Evolutionary conservation across 345 rosid genomes (phyloP).

Genomic region (Hibiscus syriacus): DNA sequence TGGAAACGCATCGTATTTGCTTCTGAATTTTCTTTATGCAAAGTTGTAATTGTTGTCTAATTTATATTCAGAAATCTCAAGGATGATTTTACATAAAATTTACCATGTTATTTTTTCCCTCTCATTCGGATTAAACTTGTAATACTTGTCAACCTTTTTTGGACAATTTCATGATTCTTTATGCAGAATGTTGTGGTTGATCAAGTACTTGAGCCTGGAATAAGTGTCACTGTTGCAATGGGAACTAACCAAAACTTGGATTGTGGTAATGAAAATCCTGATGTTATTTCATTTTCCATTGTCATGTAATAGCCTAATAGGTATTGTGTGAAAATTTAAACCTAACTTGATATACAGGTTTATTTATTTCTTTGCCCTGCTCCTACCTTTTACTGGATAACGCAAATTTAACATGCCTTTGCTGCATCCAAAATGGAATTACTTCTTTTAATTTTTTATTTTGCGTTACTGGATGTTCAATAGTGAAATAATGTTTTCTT

Average conservation of each 20-base stretch:
- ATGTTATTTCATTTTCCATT: background rate
- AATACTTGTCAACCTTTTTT: background rate
- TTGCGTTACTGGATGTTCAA: background rate
- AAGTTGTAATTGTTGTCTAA: background rate
- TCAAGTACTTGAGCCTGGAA: slow-evolving; percentile 65
- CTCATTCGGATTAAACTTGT: background rate
- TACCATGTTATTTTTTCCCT: background rate
- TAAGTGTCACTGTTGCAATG: slow-evolving; percentile 89
- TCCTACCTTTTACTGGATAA: background rate
- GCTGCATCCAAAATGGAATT: background rate
- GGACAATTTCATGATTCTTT: slow-evolving; percentile 9
- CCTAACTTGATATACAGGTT: background rate
- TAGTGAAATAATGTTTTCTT: background rate
- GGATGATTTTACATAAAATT: background rate
- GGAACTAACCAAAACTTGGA: slow-evolving; percentile 60
- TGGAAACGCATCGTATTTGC: background rate
- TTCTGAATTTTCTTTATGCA: background rate
- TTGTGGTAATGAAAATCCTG: slow-evolving; percentile 26
- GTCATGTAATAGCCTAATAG: background rate
- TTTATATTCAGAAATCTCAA: background rate
- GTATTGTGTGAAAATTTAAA: background rate
- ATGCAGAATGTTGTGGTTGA: slow-evolving; percentile 63
- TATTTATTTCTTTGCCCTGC: background rate
- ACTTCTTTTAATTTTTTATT: background rate
- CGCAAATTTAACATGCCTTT: background rate